Evolutionary conservation across 176 grass and related monocot species (phyloP), one percentile per base, ranked within the genome.

Genomic region (Pontederia paniculata): DNA sequence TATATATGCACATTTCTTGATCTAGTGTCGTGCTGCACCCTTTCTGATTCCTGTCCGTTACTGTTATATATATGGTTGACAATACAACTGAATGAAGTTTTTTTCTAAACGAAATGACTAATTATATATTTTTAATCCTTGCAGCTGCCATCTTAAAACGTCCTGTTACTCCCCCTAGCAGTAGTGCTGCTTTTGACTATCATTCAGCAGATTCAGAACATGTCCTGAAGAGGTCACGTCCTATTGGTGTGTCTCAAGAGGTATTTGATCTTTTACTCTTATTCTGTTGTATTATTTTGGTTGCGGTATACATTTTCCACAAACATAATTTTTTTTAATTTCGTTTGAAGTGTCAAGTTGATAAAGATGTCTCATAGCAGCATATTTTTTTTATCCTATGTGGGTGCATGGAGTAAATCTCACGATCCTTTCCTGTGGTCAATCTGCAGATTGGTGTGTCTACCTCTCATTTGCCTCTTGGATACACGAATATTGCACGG

Each of bases 131-230:
- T 67, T 28, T 13, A 13, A 13, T 54, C 21, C 11, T 70, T 67
- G 43, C 60, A 89, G 93, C 69, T 58, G 75, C 87, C 47, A 79
- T 93, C 44, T 81, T 98, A 73, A 98, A 98, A 70, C 89, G 88
- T 78, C 89, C 89, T 63, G 88, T 87, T 57, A 81, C 94, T 56
- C 79, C 83, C 16, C 75, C 90, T 62, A 71, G 73, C 21, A 73
- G 73, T 21, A 91, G 88, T 69, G 78, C 94, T 84, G 60, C 63
- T 8, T 71, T 79, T 61, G 94, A 98, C 65, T 98, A 93, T 61
- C 83, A 75, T 64, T 81, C 87, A 70, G 94, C 74, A 77, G 94
- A 88, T 70, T 98, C 94, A 70, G 94, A 98, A 55, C 87, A 98
- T 14, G 55, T 87, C 11, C 71, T 73, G 44, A 98, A 98, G 70